Evolutionary conservation across 1,284 basidiomycete genomes (phyloP), one percentile per base, ranked within the genome.

Genomic region (Leccinum solheimii): DNA sequence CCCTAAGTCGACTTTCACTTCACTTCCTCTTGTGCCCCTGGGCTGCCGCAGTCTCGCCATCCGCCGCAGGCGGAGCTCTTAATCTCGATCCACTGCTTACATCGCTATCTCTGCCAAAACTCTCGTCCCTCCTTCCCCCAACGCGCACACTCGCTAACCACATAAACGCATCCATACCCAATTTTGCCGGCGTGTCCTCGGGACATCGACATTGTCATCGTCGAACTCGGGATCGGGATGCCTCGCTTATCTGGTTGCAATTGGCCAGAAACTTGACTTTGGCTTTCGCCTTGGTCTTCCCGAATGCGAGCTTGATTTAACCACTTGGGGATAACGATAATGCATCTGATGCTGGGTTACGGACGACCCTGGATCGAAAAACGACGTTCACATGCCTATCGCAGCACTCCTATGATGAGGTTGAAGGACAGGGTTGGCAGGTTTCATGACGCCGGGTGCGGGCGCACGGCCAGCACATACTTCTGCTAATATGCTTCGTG

Each of bases 141-240:
- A 90, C 84, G 63, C 85, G 88, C 55, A 92, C 85, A 64, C 81
- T 89, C 23, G 85, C 82, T 59, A 92, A 70, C 91, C 91, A 93
- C 2, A 83, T 81, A 45, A 88, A 77, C 8, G 85, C 78, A 57
- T 91, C 87, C 27, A 30, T 30, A 30, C 27, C 3, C 27, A 30
- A 30, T 30, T 30, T 30, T 30, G 27, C 76, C 86, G 81, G 40
- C 85, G 79, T 67, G 81, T 81, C 87, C 88, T 83, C 45, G 84
- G 83, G 55, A 83, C 84, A 56, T 78, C 56, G 71, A 69, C 68
- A 69, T 74, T 10, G 67, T 68, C 68, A 69, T 74, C 10, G 68
- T 68, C 30, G 69, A 59, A n/a, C 62, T 63, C 10, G 67, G 67
- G 21, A 64, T 75, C 5, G 67, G 67, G 9, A 69, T 57, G 5